Conservation (phyloP, 2,329 filamentous ascomycete species). For the Apiospora saccharicola region DNA sequence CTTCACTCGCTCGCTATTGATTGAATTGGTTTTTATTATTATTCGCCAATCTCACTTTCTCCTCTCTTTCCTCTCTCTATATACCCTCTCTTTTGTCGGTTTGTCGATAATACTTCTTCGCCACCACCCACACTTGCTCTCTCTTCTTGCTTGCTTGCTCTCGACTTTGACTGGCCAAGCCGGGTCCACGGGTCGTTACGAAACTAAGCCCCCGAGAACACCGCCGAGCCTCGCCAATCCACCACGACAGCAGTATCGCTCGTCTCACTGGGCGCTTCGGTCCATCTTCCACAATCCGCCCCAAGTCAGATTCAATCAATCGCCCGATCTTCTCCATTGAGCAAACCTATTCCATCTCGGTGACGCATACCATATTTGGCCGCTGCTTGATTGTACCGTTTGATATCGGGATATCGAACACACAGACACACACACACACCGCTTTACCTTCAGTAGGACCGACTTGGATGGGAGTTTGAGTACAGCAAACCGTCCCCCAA, state of each 20-base stretch:
- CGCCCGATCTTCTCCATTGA: constrained; percentile 12
- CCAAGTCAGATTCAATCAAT: constrained; percentile 16
- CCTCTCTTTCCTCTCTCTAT: not conserved
- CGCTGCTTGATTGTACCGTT: constrained; percentile 6
- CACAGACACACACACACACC: constrained; percentile 7
- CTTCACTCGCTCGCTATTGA: not conserved
- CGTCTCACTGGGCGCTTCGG: constrained; percentile 15
- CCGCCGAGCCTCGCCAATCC: constrained; percentile 28
- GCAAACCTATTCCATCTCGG: not conserved
- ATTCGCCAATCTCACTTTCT: not conserved
- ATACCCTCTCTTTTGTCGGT: not conserved
- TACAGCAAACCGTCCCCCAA: constrained; percentile 32
- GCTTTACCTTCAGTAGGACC: not conserved
- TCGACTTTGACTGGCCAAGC: not conserved
- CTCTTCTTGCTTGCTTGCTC: not conserved
- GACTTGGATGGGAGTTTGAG: constrained; percentile 38
- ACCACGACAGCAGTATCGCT: not conserved
- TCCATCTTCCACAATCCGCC: constrained; percentile 6
- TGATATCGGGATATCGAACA: constrained; percentile 19
- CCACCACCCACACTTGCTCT: not conserved
- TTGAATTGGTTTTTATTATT: not conserved
- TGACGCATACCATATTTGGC: not conserved
- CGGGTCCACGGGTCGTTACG: constrained; percentile 7
- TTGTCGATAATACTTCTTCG: not conserved
- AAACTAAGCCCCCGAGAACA: constrained; percentile 27